phyloP scores from a whole-genome alignment of 805 yeast species.

The Candida rishiriensis region DNA sequence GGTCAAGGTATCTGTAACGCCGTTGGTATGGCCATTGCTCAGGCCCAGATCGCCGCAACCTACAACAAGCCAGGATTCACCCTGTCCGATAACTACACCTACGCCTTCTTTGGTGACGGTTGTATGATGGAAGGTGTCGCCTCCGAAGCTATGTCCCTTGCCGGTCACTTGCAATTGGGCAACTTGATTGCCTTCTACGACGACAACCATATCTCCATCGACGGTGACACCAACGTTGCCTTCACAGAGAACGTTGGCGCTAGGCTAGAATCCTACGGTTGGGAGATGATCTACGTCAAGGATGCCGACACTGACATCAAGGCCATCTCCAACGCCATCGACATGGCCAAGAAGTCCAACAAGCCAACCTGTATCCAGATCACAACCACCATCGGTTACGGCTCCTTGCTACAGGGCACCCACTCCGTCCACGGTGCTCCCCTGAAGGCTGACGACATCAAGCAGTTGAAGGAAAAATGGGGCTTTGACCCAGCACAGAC shows the following conservation, averaged over 20 bases:
- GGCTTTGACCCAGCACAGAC: constrained; percentile 86
- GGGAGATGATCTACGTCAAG: constrained; percentile 77
- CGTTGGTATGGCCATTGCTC: constrained; percentile 95
- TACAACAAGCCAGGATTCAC: constrained; percentile 84
- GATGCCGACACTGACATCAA: constrained; percentile 78
- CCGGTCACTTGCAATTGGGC: constrained; percentile 92
- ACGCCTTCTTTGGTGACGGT: constrained; percentile 89
- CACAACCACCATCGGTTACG: constrained; percentile 90
- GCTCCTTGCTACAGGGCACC: constrained; percentile 81
- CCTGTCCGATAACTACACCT: constrained; percentile 72
- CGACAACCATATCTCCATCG: constrained; percentile 95
- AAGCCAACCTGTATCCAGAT: constrained; percentile 90
- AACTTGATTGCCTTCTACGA: constrained; percentile 95
- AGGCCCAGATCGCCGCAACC: constrained; percentile 84
- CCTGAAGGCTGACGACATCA: constrained; percentile 86
- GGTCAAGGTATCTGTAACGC: constrained; percentile 98
- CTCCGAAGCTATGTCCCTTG: constrained; percentile 88
- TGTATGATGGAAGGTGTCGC: constrained; percentile 98
- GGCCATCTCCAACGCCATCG: constrained; percentile 67
- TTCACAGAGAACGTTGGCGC: constrained; percentile 88
- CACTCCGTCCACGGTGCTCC: constrained; percentile 96
- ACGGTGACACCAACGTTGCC: constrained; percentile 84
- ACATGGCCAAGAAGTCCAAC: constrained; percentile 71
- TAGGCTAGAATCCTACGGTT: constrained; percentile 89
- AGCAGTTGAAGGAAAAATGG: constrained; percentile 73